Evolutionary conservation across 805 yeast genomes (phyloP).

Genomic region (Lipomyces orientalis): DNA sequence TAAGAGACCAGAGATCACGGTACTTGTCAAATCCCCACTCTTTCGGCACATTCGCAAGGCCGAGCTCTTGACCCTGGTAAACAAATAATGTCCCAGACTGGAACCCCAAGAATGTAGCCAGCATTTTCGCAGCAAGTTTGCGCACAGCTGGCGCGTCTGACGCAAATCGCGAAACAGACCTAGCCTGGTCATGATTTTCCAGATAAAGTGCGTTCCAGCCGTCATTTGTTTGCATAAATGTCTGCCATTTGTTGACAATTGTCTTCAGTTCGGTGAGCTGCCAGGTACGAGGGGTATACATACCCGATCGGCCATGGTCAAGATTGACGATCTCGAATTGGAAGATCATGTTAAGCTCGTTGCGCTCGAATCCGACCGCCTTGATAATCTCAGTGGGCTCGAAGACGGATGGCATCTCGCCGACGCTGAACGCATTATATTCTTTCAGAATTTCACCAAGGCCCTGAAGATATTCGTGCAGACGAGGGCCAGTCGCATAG

Average conservation of each 20-base stretch:
- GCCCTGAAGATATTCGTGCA: constrained; percentile 64
- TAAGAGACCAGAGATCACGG: constrained; percentile 56
- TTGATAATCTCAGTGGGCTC: constrained; percentile 39
- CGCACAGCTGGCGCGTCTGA: constrained; percentile 49
- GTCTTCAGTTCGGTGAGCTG: constrained; percentile 28
- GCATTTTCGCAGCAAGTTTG: constrained; percentile 54
- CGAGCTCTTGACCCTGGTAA: constrained; percentile 66
- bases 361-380: constrained; percentile 38
- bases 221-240: constrained; percentile 55
- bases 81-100: constrained; percentile 62
- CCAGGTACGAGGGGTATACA: constrained; percentile 21
- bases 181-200: constrained; percentile 66
- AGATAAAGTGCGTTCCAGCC: constrained; percentile 65
- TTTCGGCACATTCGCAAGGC: constrained; percentile 34
- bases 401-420: constrained; percentile 57
- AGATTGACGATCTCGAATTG: constrained; percentile 38
- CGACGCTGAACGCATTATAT: constrained; percentile 62
- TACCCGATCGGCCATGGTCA: constrained; percentile 25
- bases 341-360: constrained; percentile 42
- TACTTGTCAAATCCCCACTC: constrained; percentile 58
- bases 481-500: constrained; percentile 57
- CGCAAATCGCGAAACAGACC: constrained; percentile 60
- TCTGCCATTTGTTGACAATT: constrained; percentile 34
- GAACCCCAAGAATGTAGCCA: constrained; percentile 53
- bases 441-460: constrained; percentile 54